phyloP scores from a whole-genome alignment of 306 rosid genomes.

The Vicia sativa region DNA sequence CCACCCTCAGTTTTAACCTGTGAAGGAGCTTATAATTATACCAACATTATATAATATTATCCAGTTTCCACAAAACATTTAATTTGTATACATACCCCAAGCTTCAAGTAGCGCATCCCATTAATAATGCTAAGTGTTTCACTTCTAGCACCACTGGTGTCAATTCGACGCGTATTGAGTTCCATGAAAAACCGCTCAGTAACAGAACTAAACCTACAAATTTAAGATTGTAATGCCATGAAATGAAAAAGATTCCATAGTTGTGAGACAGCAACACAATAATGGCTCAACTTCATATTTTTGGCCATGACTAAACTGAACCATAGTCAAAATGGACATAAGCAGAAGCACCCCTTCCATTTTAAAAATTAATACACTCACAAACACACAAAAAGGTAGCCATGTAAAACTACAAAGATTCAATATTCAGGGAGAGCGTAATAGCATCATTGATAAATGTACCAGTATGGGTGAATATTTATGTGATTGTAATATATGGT shows the following conservation, averaged over 20 bases:
- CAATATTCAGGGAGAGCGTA: slow-evolving; percentile 27
- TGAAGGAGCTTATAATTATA: slow-evolving; percentile 47
- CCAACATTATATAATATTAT: slow-evolving; percentile 37
- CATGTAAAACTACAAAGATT: slow-evolving; percentile 25
- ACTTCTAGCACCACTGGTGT: slow-evolving; percentile 88
- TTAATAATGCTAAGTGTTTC: slow-evolving; percentile 94
- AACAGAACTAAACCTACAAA: slow-evolving; percentile 92
- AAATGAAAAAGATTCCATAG: slow-evolving; percentile 7
- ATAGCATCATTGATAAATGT: slow-evolving; percentile 2
- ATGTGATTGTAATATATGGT: background rate
- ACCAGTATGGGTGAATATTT: background rate
- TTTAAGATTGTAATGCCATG: slow-evolving; percentile 34
- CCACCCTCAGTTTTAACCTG: slow-evolving; percentile 99
- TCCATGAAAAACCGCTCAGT: slow-evolving; percentile 99
- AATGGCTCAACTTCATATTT: slow-evolving; percentile 22
- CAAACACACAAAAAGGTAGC: slow-evolving; percentile 24
- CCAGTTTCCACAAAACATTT: slow-evolving; percentile 17
- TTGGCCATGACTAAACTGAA: slow-evolving; percentile 33
- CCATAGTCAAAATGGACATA: slow-evolving; percentile 11
- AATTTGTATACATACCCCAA: slow-evolving; percentile 74
- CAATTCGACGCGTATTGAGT: slow-evolving; percentile 88
- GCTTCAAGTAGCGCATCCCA: slow-evolving; percentile 98
- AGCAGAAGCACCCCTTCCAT: slow-evolving; percentile 20
- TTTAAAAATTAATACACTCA: slow-evolving; percentile 31
- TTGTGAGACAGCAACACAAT: slow-evolving; percentile 5